Percentiles rank a stretch among this genome's conserved stretches.
Conservation (phyloP, 345 rosid genomes). For the Lumnitzera littorea region DNA sequence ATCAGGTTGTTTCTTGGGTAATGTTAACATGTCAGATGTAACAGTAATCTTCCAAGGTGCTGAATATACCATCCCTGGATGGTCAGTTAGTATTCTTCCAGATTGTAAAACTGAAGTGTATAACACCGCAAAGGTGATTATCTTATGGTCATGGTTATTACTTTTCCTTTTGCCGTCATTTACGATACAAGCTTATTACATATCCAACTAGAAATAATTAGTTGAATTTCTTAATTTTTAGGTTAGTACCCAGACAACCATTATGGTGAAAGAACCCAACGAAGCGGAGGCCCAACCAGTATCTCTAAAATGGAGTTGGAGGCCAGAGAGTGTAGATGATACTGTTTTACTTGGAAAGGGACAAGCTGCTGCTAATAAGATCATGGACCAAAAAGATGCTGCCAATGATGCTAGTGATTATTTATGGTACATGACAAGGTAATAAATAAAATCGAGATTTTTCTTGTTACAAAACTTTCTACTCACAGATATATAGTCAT, state of each 20-base stretch:
- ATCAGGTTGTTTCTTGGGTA: slow-evolving; percentile 52
- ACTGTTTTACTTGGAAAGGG: slow-evolving; percentile 27
- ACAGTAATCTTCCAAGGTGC: slow-evolving; percentile 35
- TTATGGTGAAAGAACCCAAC: slow-evolving; percentile 28
- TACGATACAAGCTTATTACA: no score
- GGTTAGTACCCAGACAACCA: slow-evolving; percentile 48
- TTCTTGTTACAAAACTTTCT: not conserved
- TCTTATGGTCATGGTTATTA: no score
- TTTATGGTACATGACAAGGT: slow-evolving; percentile 68
- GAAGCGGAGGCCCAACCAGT: slow-evolving; percentile 22
- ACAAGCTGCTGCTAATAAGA: slow-evolving; percentile 11
- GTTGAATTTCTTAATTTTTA: not conserved
- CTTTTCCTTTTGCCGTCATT: no score
- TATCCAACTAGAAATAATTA: no score
- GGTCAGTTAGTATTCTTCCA: slow-evolving; percentile 73
- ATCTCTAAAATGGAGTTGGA: slow-evolving; percentile 51
- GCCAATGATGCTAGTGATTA: slow-evolving; percentile 52
- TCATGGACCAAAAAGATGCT: slow-evolving; percentile 50
- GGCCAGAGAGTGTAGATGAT: slow-evolving; percentile 31
- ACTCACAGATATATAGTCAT: no score
- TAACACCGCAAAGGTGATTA: slow-evolving; percentile 53
- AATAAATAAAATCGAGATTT: slow-evolving; percentile 8
- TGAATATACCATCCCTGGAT: slow-evolving; percentile 39
- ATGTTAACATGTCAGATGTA: slow-evolving; percentile 36
- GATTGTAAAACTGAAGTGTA: slow-evolving; percentile 47